Evolutionary conservation across 768 basidiomycete genomes (phyloP).

Genomic region (Termitomyces sp.): DNA sequence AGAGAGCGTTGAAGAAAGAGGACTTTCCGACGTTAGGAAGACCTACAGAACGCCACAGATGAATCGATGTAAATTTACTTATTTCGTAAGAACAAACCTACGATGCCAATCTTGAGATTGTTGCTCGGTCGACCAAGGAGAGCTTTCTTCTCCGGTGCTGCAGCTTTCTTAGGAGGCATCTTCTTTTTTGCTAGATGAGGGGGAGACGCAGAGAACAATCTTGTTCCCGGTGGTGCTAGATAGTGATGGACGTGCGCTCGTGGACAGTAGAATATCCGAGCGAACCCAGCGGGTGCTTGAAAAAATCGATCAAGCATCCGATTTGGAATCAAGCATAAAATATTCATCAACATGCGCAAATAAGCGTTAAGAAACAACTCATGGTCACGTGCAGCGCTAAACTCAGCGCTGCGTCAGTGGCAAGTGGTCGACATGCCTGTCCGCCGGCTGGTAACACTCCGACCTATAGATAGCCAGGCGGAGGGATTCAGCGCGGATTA

Average conservation of each 20-base stretch:
- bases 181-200: constrained; percentile 46
- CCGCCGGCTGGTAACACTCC: too few relatives aligned
- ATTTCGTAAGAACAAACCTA: constrained; percentile 60
- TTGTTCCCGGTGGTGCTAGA: neutral
- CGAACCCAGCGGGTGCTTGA: constrained; percentile 10
- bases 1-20: constrained; percentile 97
- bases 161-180: constrained; percentile 92
- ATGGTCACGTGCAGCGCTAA: neutral
- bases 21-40: constrained; percentile 98
- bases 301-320: constrained; percentile 24
- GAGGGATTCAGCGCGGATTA: too few relatives aligned
- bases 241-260: constrained; percentile 7
- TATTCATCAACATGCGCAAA: constrained; percentile 7
- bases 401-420: too few relatives aligned
- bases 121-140: constrained; percentile 91
- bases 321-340: constrained; percentile 13
- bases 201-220: constrained; percentile 34
- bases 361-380: neutral
- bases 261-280: constrained; percentile 12
- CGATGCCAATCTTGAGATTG: constrained; percentile 98
- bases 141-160: constrained; percentile 73
- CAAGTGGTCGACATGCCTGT: too few relatives aligned
- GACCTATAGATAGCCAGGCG: too few relatives aligned
- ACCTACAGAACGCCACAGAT: constrained; percentile 38
- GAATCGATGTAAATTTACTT: constrained; percentile 17